Evolutionary conservation across 495 filamentous ascomycete genomes (phyloP).

Genomic region (Daldinia concentrica): DNA sequence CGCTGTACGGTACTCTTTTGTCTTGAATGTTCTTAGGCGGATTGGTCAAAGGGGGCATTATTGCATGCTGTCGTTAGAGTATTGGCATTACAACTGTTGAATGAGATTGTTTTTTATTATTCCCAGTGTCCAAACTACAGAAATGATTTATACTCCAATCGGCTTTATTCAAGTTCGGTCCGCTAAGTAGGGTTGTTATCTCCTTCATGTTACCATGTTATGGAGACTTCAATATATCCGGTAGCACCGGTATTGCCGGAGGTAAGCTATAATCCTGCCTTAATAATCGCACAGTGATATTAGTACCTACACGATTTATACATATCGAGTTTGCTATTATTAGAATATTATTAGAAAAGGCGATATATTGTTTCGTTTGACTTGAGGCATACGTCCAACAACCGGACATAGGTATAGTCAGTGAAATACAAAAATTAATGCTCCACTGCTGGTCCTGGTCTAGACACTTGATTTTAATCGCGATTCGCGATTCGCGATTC

Average conservation of each 20-base stretch:
- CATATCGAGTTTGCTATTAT: too few relatives aligned
- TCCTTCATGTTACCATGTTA: not conserved
- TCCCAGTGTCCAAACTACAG: not conserved
- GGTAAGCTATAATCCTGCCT: not conserved
- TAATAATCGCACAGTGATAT: too few relatives aligned
- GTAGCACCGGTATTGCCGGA: not conserved
- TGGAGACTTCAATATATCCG: not conserved
- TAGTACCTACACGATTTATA: too few relatives aligned
- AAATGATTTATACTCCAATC: not conserved
- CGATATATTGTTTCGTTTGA: not conserved
- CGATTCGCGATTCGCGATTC: not conserved
- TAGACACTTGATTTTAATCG: not conserved
- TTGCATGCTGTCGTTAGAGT: conserved; percentile 36
- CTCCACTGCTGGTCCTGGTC: not conserved
- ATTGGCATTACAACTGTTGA: conserved; percentile 37
- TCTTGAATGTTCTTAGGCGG: conserved; percentile 37
- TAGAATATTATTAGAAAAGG: too few relatives aligned
- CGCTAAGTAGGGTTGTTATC: not conserved
- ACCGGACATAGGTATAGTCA: not conserved
- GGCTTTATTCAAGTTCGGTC: not conserved
- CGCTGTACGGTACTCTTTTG: conserved; percentile 20
- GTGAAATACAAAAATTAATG: not conserved
- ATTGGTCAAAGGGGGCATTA: conserved; percentile 34
- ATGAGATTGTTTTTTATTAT: conserved; percentile 40
- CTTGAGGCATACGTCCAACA: not conserved